These are phyloP conservation scores for Aureobasidium sp. DNA, from an alignment of 2,329 filamentous ascomycete species.

Conservation along the genomic window DNA sequence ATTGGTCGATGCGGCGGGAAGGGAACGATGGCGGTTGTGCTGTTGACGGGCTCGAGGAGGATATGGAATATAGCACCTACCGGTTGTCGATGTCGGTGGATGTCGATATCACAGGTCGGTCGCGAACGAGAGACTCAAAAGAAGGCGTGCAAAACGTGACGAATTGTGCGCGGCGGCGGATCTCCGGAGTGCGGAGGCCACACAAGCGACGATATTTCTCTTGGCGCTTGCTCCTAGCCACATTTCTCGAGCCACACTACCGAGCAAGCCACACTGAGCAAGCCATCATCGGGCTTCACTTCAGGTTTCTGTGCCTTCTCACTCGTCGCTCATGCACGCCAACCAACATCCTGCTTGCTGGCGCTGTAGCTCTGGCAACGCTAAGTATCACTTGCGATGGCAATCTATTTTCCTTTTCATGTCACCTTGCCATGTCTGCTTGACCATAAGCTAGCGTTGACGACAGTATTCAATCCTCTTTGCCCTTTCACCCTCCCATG, in stretches of 20 bases:
- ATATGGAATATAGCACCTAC: constrained; percentile 7
- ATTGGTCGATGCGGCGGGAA: background rate
- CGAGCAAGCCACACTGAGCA: background rate
- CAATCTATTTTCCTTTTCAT: constrained; percentile 6
- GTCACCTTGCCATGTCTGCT: background rate
- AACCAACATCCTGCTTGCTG: background rate
- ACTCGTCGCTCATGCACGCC: background rate
- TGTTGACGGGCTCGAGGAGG: background rate
- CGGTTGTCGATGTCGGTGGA: constrained; percentile 12
- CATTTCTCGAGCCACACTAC: background rate
- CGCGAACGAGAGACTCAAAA: constrained; percentile 11
- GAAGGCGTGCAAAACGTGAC: background rate
- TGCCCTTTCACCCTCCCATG: background rate
- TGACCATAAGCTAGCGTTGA: background rate
- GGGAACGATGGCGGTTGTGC: background rate
- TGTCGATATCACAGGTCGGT: constrained; percentile 6
- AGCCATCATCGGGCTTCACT: no score
- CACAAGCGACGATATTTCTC: background rate
- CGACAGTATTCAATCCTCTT: background rate
- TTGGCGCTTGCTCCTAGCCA: background rate
- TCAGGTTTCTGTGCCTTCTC: background rate
- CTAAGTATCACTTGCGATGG: constrained; percentile 5
- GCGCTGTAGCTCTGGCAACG: constrained; percentile 12
- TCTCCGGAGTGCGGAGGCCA: background rate
- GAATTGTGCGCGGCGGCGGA: background rate